phyloP scores from a whole-genome alignment of 179 eudicot genomes.

The Pouteria campechiana region DNA sequence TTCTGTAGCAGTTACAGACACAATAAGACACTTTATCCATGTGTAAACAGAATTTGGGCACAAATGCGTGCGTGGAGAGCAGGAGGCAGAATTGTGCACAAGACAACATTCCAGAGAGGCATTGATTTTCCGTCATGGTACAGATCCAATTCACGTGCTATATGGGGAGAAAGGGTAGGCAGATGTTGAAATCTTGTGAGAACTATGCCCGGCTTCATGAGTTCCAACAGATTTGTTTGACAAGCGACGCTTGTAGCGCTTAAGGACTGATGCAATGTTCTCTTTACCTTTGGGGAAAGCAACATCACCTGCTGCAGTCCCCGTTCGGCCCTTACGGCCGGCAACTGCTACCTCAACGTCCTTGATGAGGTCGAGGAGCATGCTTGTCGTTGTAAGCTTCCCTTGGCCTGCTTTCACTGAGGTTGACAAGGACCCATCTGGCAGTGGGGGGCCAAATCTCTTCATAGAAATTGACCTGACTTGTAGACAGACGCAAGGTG shows the following conservation, averaged over 20 bases:
- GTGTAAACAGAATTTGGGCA: no score
- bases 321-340: slow-evolving; percentile 74
- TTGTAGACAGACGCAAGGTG: slow-evolving; percentile 87
- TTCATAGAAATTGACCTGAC: slow-evolving; percentile 45
- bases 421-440: slow-evolving; percentile 61
- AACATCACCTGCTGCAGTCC: slow-evolving; percentile 98
- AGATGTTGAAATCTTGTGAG: slow-evolving; percentile 19
- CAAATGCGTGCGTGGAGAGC: no score
- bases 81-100: no score
- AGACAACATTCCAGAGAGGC: no score
- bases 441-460: slow-evolving; percentile 42
- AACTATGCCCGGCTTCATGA: slow-evolving; percentile 22
- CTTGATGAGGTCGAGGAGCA: slow-evolving; percentile 65
- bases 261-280: slow-evolving; percentile 82
- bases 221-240: slow-evolving; percentile 43
- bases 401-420: slow-evolving; percentile 51
- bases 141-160: no score
- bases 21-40: no score
- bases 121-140: no score
- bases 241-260: slow-evolving; percentile 84
- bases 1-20: no score
- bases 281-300: slow-evolving; percentile 97
- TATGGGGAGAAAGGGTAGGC: no score
- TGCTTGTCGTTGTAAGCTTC: slow-evolving; percentile 59
- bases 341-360: slow-evolving; percentile 81